Evolutionary conservation across 2,329 filamentous ascomycete genomes (phyloP).

Genomic region (Ophiocordyceps robertsii): DNA sequence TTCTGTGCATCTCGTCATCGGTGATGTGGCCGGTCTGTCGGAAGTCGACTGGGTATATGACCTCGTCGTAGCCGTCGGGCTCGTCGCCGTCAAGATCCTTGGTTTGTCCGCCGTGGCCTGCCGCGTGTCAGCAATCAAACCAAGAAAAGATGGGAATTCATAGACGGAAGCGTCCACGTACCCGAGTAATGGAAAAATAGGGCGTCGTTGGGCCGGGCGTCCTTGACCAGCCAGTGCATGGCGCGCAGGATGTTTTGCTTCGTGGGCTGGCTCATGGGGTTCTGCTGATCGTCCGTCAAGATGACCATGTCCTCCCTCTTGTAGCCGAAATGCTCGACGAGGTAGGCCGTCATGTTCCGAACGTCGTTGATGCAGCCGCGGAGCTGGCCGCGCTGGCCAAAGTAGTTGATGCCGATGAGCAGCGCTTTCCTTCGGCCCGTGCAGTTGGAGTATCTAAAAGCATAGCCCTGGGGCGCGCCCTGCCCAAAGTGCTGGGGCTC

Average conservation of each 20-base stretch:
- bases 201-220: constrained; percentile 82
- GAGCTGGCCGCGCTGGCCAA: constrained; percentile 79
- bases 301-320: constrained; percentile 95
- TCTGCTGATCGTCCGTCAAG: constrained; percentile 91
- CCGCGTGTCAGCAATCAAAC: background rate
- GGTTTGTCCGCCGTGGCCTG: constrained; percentile 70
- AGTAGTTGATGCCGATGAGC: constrained; percentile 93
- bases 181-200: constrained; percentile 97
- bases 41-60: constrained; percentile 76
- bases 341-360: constrained; percentile 87
- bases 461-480: constrained; percentile 68
- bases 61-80: constrained; percentile 70
- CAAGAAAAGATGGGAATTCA: background rate
- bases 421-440: constrained; percentile 80
- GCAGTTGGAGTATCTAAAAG: constrained; percentile 84
- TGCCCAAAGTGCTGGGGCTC: constrained; percentile 61
- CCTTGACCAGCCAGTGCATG: constrained; percentile 97
- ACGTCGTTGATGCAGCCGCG: constrained; percentile 95
- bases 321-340: constrained; percentile 83
- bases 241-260: constrained; percentile 90
- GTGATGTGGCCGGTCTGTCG: constrained; percentile 67
- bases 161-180: constrained; percentile 20
- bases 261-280: constrained; percentile 91
- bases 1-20: constrained; percentile 70
- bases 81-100: constrained; percentile 69